Conservation (phyloP, 2,329 filamentous ascomycete species). For the Aspergillus sp. region DNA sequence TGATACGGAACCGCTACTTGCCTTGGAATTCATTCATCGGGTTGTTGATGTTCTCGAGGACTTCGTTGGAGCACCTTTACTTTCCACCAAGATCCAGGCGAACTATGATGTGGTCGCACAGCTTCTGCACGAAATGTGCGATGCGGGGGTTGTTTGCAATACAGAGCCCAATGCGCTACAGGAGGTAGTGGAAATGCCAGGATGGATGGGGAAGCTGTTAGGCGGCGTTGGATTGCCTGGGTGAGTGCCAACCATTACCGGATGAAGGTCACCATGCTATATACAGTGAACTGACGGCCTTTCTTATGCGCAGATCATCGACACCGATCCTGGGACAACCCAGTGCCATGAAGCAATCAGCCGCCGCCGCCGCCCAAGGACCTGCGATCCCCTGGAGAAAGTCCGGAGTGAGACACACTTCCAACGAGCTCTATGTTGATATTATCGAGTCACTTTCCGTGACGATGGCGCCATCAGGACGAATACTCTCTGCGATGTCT, state of each 20-base stretch:
- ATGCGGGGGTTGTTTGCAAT: slow-evolving; percentile 83
- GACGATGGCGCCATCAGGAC: slow-evolving; percentile 85
- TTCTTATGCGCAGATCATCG: slow-evolving; percentile 30
- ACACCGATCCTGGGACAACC: slow-evolving; percentile 45
- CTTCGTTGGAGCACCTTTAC: slow-evolving; percentile 83
- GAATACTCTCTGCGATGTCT: slow-evolving; percentile 81
- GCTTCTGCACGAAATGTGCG: slow-evolving; percentile 92
- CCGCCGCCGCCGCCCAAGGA: slow-evolving; percentile 38
- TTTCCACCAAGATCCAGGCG: slow-evolving; percentile 82
- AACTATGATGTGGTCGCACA: slow-evolving; percentile 95
- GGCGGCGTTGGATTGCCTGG: slow-evolving; percentile 83
- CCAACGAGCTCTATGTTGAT: slow-evolving; percentile 96
- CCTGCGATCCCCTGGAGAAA: slow-evolving; percentile 81
- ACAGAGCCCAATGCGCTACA: slow-evolving; percentile 91
- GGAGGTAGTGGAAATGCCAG: slow-evolving; percentile 89
- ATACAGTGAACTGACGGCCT: not conserved
- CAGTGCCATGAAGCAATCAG: slow-evolving; percentile 44
- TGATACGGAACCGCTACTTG: slow-evolving; percentile 85
- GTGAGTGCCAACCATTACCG: slow-evolving; percentile 45
- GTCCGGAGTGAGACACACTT: slow-evolving; percentile 90
- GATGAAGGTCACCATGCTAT: not conserved
- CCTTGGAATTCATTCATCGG: slow-evolving; percentile 92
- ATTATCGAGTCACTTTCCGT: slow-evolving; percentile 87
- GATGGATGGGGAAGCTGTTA: slow-evolving; percentile 83
- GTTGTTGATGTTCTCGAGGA: slow-evolving; percentile 91